Conservation (phyloP, 148 eudicot species). For the Limonium bicolor region DNA sequence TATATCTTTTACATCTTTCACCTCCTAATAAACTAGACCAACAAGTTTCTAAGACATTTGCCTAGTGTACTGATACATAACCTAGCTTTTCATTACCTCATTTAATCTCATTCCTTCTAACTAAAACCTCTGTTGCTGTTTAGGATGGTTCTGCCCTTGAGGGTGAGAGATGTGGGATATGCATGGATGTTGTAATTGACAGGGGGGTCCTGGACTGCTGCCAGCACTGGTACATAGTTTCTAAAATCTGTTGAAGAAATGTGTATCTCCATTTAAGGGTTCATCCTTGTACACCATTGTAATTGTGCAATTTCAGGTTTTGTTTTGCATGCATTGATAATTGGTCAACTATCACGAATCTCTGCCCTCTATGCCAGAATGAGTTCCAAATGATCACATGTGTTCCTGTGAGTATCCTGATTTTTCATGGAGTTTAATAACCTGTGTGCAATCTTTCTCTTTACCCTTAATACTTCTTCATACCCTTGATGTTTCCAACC, state of each 20-base stretch:
- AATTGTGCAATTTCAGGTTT: slow-evolving; percentile 43
- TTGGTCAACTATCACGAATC: slow-evolving; percentile 91
- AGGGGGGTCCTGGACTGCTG: slow-evolving; percentile 94
- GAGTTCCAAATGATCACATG: slow-evolving; percentile 95
- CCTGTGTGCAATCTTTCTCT: no score
- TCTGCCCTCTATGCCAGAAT: slow-evolving; percentile 92
- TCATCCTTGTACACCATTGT: neutral
- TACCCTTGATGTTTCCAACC: no score
- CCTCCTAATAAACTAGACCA: no score
- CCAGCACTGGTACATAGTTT: slow-evolving; percentile 61
- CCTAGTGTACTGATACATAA: no score
- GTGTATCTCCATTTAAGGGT: neutral
- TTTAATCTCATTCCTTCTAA: no score
- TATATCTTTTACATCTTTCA: no score
- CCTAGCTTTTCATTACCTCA: no score
- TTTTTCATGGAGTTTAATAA: neutral
- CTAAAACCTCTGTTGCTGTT: no score
- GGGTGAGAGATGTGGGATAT: slow-evolving; percentile 92
- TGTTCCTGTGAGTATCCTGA: slow-evolving; percentile 63
- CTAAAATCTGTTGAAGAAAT: neutral
- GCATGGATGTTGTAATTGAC: slow-evolving; percentile 73
- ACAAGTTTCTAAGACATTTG: no score
- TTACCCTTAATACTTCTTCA: no score
- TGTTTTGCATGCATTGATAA: slow-evolving; percentile 94
- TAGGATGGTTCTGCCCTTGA: slow-evolving; percentile 53